These are phyloP conservation scores for Rhodotorula kratochvilovae DNA, from an alignment of 768 basidiomycete species.

Conservation along the genomic window DNA sequence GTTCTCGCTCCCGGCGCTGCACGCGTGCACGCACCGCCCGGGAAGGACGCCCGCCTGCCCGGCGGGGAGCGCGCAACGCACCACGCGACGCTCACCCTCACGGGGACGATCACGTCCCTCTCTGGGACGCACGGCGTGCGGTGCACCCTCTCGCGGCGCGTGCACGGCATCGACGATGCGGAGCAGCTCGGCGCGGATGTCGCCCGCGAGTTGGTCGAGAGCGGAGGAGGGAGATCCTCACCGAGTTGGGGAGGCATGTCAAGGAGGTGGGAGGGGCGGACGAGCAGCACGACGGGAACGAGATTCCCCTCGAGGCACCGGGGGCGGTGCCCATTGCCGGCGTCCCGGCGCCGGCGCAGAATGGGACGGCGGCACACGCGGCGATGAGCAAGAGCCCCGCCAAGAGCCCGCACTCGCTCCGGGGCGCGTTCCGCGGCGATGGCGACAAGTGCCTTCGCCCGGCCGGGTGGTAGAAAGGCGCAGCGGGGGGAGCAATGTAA, in stretches of 20 bases:
- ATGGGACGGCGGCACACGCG: too few species aligned
- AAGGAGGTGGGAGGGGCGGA: constrained; percentile 11
- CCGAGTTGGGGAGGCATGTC: constrained; percentile 63
- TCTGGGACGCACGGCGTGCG: constrained; percentile 70
- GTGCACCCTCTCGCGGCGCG: constrained; percentile 56
- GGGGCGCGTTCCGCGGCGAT: constrained; percentile 8
- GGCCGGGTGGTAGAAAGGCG: constrained; percentile 8
- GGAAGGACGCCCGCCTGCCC: constrained; percentile 2
- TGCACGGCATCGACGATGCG: constrained; percentile 59
- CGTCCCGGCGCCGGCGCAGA: background rate
- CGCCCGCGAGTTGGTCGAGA: constrained; percentile 61
- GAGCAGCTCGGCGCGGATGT: constrained; percentile 65
- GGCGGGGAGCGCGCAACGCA: constrained; percentile 2
- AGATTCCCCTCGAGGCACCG: constrained; percentile 1
- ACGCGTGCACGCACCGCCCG: constrained; percentile 13
- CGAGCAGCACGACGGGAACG: constrained; percentile 6
- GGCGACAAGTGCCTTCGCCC: constrained; percentile 24
- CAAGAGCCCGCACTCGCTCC: constrained; percentile 20
- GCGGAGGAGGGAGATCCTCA: constrained; percentile 73
- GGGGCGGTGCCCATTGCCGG: background rate
- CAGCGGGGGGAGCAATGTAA: background rate
- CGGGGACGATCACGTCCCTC: constrained; percentile 78
- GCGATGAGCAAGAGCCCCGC: constrained; percentile 6
- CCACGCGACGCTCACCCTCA: constrained; percentile 56
- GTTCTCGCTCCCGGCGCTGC: background rate